phyloP scores from a whole-genome alignment of 129 eudicot genomes.

The Flaveria trinervia region DNA sequence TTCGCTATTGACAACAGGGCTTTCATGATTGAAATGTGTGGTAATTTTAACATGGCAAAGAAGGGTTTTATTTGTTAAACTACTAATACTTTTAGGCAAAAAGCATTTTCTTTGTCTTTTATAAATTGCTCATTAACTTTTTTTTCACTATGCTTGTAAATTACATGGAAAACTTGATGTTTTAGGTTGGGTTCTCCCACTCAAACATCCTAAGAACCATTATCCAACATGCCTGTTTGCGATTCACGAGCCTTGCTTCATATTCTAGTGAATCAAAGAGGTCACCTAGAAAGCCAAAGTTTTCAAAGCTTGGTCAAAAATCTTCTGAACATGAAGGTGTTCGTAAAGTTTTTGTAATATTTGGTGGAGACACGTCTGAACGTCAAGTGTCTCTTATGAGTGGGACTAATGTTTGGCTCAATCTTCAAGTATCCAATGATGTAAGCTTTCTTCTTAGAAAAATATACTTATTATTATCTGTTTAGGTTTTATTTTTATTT shows the following conservation, averaged over 20 bases:
- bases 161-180: conserved; percentile 18
- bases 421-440: conserved; percentile 74
- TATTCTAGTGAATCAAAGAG: conserved; percentile 40
- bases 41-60: neutral
- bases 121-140: neutral
- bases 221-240: conserved; percentile 75
- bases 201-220: conserved; percentile 82
- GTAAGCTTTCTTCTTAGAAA: conserved; percentile 47
- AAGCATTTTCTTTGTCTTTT: neutral
- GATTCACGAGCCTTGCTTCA: conserved; percentile 59
- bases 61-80: too few relatives aligned
- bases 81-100: too few relatives aligned
- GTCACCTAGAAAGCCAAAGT: conserved; percentile 39
- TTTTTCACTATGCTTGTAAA: conserved; percentile 11
- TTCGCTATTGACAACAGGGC: too few relatives aligned
- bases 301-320: conserved; percentile 36
- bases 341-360: conserved; percentile 72
- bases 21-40: too few relatives aligned
- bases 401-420: conserved; percentile 96
- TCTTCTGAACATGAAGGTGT: conserved; percentile 30
- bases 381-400: conserved; percentile 98
- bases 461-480: neutral
- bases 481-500: neutral
- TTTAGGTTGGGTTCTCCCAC: conserved; percentile 92
- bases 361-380: conserved; percentile 94